phyloP scores from a whole-genome alignment of 345 rosid species.

The Cardiospermum halicacabum region DNA sequence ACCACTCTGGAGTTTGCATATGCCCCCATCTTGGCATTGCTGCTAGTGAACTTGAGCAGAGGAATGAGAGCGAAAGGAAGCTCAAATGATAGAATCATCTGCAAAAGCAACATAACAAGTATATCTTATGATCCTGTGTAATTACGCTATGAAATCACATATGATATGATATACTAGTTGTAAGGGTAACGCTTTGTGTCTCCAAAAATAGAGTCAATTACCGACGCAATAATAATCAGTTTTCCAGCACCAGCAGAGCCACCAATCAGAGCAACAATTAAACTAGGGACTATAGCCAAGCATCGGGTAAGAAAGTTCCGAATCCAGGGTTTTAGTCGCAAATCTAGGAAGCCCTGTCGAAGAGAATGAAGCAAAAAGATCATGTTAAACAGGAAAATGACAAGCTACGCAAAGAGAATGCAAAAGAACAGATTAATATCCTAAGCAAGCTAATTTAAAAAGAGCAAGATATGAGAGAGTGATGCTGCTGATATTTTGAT shows the following conservation, averaged over 20 bases:
- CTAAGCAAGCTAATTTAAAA: background rate
- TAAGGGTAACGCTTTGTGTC: background rate
- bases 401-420: background rate
- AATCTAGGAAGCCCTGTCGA: slow-evolving; percentile 71
- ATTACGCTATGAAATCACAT: background rate
- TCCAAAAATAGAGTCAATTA: slow-evolving; percentile 12
- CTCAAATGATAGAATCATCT: slow-evolving; percentile 96
- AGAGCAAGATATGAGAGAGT: background rate
- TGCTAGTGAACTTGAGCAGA: slow-evolving; percentile 90
- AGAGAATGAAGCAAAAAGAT: background rate
- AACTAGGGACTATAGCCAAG: slow-evolving; percentile 90
- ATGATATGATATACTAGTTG: background rate
- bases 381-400: background rate
- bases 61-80: slow-evolving; percentile 91
- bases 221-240: slow-evolving; percentile 92
- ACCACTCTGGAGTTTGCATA: slow-evolving; percentile 60
- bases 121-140: background rate
- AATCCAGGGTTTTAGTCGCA: slow-evolving; percentile 74
- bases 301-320: slow-evolving; percentile 80
- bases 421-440: background rate
- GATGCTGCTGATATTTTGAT: background rate
- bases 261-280: slow-evolving; percentile 80
- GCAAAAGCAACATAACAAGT: slow-evolving; percentile 15
- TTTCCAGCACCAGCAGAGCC: slow-evolving; percentile 92
- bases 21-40: slow-evolving; percentile 79